phyloP scores from a whole-genome alignment of 2,329 filamentous ascomycete genomes.

The Elsinoe australis region DNA sequence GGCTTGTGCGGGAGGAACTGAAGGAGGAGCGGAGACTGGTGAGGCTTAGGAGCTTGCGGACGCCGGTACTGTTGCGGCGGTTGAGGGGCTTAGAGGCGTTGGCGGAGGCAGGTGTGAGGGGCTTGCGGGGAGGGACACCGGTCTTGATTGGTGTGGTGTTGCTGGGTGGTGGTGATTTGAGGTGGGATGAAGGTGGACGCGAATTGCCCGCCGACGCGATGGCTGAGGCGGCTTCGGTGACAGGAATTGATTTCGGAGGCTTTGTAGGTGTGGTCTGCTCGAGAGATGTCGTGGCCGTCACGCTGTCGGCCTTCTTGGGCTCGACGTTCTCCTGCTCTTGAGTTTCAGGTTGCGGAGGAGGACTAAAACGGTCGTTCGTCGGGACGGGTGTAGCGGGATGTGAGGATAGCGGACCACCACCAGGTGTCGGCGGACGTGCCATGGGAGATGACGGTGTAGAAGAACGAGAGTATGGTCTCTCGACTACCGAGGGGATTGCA shows the following conservation, averaged over 20 bases:
- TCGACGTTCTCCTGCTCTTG: not conserved
- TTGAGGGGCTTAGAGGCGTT: constrained; percentile 16
- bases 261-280: constrained; percentile 15
- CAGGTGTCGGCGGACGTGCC: constrained; percentile 26
- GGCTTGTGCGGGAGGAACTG: constrained; percentile 30
- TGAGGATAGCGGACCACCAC: constrained; percentile 30
- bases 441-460: constrained; percentile 17
- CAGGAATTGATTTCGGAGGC: constrained; percentile 1
- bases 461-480: not conserved
- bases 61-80: constrained; percentile 21
- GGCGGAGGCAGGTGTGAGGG: constrained; percentile 14
- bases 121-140: constrained; percentile 8
- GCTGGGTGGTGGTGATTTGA: not conserved
- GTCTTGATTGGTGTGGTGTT: constrained; percentile 15
- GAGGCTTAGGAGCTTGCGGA: constrained; percentile 30
- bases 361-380: constrained; percentile 18
- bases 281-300: constrained; percentile 6
- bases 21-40: constrained; percentile 30
- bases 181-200: constrained; percentile 14
- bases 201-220: constrained; percentile 12
- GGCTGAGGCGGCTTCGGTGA: constrained; percentile 15
- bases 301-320: constrained; percentile 6
- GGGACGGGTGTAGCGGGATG: constrained; percentile 28
- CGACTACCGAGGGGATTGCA: not conserved
- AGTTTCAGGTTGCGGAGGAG: constrained; percentile 3